A percentile compares a stretch with the other conserved stretches of the same genome.
Conservation (phyloP, 176 grass and related monocot species). For the Eragrostis nindensis region DNA sequence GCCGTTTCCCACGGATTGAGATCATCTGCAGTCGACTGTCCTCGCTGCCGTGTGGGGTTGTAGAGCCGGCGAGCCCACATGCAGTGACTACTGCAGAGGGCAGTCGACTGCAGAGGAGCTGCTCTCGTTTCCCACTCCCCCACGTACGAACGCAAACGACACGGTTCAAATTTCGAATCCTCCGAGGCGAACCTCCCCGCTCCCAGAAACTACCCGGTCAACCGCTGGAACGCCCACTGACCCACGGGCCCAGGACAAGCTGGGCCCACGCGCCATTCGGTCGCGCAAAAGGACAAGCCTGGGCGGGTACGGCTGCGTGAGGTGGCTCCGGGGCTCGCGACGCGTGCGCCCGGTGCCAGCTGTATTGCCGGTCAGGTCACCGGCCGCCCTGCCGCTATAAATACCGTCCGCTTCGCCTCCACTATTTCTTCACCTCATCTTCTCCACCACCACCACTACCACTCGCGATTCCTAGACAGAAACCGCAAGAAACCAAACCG, state of each 20-base stretch:
- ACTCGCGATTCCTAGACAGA: background rate
- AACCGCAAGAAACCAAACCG: conserved; percentile 28
- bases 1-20: no score
- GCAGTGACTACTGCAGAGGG: no score
- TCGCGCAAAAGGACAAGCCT: conserved; percentile 29
- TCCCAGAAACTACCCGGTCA: background rate
- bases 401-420: conserved; percentile 20
- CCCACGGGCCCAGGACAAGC: accelerated
- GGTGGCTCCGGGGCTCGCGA: conserved; percentile 29
- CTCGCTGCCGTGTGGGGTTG: no score
- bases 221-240: background rate
- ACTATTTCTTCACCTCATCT: conserved; percentile 28
- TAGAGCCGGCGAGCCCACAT: no score
- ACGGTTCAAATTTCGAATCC: conserved; percentile 60
- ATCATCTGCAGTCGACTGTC: no score
- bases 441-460: background rate
- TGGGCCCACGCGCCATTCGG: background rate
- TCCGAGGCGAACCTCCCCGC: conserved; percentile 1
- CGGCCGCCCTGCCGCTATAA: conserved; percentile 45
- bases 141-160: conserved; percentile 26
- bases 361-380: conserved; percentile 48
- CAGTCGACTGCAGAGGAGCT: no score
- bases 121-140: conserved; percentile 31
- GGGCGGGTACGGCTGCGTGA: conserved; percentile 24
- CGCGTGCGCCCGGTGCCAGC: conserved; percentile 26